Evolutionary conservation across 768 basidiomycete genomes (phyloP).

Genomic region (Serendipita sp.): DNA sequence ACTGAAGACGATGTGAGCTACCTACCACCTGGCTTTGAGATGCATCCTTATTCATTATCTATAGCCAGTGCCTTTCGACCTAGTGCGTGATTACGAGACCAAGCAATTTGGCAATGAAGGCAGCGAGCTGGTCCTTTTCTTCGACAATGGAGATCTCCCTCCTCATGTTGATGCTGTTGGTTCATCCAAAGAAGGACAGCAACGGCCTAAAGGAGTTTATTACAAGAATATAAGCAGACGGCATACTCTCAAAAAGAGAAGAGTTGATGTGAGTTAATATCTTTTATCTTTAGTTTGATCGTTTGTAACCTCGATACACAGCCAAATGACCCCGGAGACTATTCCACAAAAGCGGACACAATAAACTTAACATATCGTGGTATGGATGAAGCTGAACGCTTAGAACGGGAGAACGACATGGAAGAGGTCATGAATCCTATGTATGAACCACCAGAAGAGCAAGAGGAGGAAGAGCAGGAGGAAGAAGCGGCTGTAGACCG

Average conservation of each 20-base stretch:
- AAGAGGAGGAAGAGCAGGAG: not conserved
- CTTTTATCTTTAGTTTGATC: not conserved
- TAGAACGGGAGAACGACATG: conserved; percentile 60
- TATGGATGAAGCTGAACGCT: conserved; percentile 57
- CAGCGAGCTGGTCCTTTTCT: conserved; percentile 60
- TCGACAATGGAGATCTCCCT: conserved; percentile 39
- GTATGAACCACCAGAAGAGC: conserved; percentile 18
- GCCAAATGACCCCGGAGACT: conserved; percentile 41
- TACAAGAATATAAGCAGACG: conserved; percentile 83
- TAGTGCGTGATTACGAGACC: conserved; percentile 73
- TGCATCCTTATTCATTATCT: not conserved
- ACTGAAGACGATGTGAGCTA: conserved; percentile 11
- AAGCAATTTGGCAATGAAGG: conserved; percentile 78
- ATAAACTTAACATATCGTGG: conserved; percentile 54
- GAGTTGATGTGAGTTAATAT: conserved; percentile 43
- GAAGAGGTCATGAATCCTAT: conserved; percentile 60
- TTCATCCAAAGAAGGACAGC: conserved; percentile 11
- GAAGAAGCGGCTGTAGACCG: not conserved
- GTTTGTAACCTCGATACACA: conserved; percentile 16
- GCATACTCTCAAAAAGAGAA: conserved; percentile 73
- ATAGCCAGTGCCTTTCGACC: conserved; percentile 55
- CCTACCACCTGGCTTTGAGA: not conserved
- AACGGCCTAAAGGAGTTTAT: conserved; percentile 50
- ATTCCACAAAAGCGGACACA: conserved; percentile 68
- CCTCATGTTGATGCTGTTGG: conserved; percentile 19